Conservation (phyloP, 2,329 filamentous ascomycete genomes). For the Colletotrichum sp. region DNA sequence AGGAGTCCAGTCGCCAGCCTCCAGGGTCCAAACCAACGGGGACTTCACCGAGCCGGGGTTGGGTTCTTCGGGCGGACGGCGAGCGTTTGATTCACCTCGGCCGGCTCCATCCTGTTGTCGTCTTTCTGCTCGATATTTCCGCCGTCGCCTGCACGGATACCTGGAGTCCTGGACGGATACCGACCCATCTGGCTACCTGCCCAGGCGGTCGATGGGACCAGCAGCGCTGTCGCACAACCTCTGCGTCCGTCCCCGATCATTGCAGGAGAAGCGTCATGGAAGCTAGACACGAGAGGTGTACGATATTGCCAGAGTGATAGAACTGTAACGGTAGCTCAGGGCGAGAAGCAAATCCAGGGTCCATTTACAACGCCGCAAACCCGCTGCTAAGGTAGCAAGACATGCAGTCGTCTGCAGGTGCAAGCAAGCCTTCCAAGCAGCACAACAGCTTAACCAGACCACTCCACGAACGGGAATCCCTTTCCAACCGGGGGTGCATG, state of each 20-base stretch:
- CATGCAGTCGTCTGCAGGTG: background rate
- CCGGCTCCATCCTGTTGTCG: background rate
- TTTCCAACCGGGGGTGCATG: too few species aligned
- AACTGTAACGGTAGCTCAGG: background rate
- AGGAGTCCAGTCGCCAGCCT: background rate
- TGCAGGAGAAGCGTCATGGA: background rate
- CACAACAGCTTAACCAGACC: background rate
- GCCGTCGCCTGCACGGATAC: background rate
- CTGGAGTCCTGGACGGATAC: background rate
- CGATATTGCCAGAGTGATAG: background rate
- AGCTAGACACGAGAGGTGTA: background rate
- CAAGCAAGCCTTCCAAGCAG: background rate
- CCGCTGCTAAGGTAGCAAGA: background rate
- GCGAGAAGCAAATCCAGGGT: constrained; percentile 3
- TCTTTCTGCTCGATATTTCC: background rate
- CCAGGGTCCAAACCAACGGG: background rate
- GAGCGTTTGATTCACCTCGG: background rate
- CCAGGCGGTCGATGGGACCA: background rate
- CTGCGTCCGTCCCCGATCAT: background rate
- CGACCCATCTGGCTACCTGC: background rate
- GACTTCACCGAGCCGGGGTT: background rate
- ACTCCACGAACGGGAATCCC: background rate
- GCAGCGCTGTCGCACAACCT: background rate
- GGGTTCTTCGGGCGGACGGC: background rate
- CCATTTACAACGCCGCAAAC: constrained; percentile 14